Evolutionary conservation across 169 alveolate species (phyloP).

Genomic region (Plasmodium cynomolgi): DNA sequence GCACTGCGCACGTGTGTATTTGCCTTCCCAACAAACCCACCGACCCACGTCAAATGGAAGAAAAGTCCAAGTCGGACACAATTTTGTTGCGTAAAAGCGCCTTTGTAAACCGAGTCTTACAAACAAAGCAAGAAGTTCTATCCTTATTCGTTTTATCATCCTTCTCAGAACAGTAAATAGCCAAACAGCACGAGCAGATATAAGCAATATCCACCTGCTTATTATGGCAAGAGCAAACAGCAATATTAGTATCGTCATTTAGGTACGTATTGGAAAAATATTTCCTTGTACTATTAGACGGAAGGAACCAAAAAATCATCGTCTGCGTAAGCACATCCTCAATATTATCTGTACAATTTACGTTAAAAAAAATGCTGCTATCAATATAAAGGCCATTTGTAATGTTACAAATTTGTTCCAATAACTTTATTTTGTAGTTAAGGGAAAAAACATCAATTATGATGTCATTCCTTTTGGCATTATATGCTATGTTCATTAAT

Average conservation of each 20-base stretch:
- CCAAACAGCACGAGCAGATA: conserved; percentile 90
- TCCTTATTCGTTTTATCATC: conserved; percentile 78
- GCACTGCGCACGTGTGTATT: not conserved
- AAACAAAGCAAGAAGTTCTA: conserved; percentile 74
- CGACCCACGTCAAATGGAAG: not conserved
- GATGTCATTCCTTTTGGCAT: conserved; percentile 64
- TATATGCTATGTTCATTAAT: conserved; percentile 72
- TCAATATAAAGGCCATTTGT: conserved; percentile 67
- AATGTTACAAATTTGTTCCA: conserved; percentile 74
- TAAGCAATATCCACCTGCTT: conserved; percentile 87
- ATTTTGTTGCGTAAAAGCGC: conserved; percentile 39
- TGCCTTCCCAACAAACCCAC: not conserved
- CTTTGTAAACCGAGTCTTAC: conserved; percentile 74
- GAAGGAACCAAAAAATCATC: conserved; percentile 85
- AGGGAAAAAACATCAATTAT: conserved; percentile 71
- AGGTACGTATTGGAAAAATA: conserved; percentile 84
- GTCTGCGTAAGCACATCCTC: conserved; percentile 71
- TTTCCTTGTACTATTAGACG: conserved; percentile 83
- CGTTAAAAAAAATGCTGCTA: conserved; percentile 37
- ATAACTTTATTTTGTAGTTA: conserved; percentile 36
- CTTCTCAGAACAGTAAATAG: conserved; percentile 81
- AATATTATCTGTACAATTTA: conserved; percentile 34
- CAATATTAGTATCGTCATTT: conserved; percentile 85
- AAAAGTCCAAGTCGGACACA: conserved; percentile 64
- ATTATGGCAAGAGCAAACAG: conserved; percentile 90